A percentile compares a stretch with the other conserved stretches of the same genome.
Evolutionary conservation across 2,329 filamentous ascomycete species (phyloP).

Genomic region (Hypoxylon rubiginosum): DNA sequence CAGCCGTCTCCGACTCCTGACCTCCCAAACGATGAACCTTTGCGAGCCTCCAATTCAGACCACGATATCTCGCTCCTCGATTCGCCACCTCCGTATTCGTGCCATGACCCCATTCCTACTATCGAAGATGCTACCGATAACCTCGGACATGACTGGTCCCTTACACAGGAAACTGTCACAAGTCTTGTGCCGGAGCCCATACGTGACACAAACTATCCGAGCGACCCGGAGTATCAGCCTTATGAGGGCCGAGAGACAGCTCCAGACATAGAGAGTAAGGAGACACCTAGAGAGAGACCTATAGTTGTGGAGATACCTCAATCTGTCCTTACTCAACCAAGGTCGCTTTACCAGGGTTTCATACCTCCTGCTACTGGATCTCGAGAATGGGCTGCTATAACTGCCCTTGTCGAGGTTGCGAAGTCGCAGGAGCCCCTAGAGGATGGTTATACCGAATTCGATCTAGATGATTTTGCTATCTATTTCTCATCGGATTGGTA

Average conservation of each 20-base stretch:
- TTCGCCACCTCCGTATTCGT: conserved; percentile 2
- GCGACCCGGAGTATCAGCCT: conserved; percentile 4
- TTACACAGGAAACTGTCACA: background rate
- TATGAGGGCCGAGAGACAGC: conserved; percentile 8
- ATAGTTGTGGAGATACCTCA: conserved; percentile 39
- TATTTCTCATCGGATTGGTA: conserved; percentile 60
- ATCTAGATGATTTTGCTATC: conserved; percentile 70
- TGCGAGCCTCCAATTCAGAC: background rate
- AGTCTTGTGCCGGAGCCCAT: background rate
- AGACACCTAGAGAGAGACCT: conserved; percentile 12
- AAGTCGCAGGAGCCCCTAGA: conserved; percentile 31
- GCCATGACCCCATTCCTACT: background rate
- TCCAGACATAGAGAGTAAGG: conserved; percentile 12
- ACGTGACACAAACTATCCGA: conserved; percentile 1
- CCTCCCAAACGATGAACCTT: background rate
- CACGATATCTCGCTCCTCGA: conserved; percentile 1
- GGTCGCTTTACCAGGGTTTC: conserved; percentile 49
- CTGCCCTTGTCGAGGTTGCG: conserved; percentile 47
- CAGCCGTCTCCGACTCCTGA: conserved; percentile 9
- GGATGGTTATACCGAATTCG: conserved; percentile 61
- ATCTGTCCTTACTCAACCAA: conserved; percentile 43
- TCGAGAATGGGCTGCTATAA: conserved; percentile 53
- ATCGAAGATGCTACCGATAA: conserved; percentile 9
- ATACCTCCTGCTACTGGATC: conserved; percentile 40
- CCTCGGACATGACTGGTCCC: background rate